phyloP scores from a whole-genome alignment of 2,329 filamentous ascomycete genomes.

The Penicillium italicum region DNA sequence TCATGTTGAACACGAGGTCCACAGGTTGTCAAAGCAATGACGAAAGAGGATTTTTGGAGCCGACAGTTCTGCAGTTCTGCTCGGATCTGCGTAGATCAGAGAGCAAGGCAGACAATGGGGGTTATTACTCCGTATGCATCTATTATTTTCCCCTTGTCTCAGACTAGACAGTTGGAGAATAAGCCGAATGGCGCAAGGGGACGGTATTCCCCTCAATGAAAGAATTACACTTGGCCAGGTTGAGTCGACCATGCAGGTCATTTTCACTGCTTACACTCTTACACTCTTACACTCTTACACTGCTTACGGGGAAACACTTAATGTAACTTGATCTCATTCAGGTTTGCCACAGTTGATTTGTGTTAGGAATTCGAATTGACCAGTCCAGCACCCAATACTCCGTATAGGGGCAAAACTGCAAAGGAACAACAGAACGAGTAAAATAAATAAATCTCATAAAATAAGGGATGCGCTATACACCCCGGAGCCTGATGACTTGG shows the following conservation, averaged over 20 bases:
- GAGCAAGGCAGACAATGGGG: slow-evolving; percentile 8
- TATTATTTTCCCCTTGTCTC: slow-evolving; percentile 14
- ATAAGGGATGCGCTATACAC: background rate
- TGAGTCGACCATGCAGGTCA: background rate
- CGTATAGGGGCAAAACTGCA: slow-evolving; percentile 2
- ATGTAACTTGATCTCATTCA: background rate
- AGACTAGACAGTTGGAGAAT: slow-evolving; percentile 11
- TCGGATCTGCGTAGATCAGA: slow-evolving; percentile 6
- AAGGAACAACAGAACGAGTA: background rate
- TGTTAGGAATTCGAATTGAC: background rate
- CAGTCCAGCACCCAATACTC: background rate
- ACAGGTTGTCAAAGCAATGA: background rate
- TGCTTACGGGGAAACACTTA: background rate
- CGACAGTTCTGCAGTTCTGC: background rate
- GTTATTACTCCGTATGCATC: background rate
- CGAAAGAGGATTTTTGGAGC: background rate
- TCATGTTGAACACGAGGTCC: background rate
- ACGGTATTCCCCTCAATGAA: slow-evolving; percentile 9
- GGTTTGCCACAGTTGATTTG: background rate
- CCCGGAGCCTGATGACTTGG: slow-evolving; percentile 3
- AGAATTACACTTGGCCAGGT: slow-evolving; percentile 1
- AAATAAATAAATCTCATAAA: background rate
- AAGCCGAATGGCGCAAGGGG: slow-evolving; percentile 18
- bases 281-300: background rate
- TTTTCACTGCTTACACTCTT: background rate